Percentiles rank a stretch among this genome's conserved stretches.
phyloP scores from a whole-genome alignment of 164 flowering plant genomes.

The Litsea cubeba region DNA sequence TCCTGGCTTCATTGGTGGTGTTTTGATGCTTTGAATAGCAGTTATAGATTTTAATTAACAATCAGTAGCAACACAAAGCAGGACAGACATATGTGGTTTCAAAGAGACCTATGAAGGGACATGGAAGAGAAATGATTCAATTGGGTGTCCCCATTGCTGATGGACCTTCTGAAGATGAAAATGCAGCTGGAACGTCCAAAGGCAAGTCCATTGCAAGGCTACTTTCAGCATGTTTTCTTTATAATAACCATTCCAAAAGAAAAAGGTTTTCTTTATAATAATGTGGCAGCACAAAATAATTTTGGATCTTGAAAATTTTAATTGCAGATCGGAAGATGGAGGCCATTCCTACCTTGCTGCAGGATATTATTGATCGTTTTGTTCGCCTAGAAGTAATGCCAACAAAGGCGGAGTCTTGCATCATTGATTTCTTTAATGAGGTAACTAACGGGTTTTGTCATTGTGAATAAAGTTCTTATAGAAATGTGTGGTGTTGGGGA shows the following conservation, averaged over 20 bases:
- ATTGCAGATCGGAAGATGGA: conserved; percentile 60
- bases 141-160: conserved; percentile 65
- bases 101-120: conserved; percentile 79
- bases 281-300: neutral
- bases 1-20: neutral
- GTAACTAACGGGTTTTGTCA: conserved; percentile 19
- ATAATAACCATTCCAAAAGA: too few relatives aligned
- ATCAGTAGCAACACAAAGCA: conserved; percentile 29
- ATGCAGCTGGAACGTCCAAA: conserved; percentile 38
- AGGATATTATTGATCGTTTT: conserved; percentile 60
- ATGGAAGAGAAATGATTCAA: conserved; percentile 88
- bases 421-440: conserved; percentile 69
- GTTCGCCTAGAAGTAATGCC: conserved; percentile 39
- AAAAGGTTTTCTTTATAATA: too few relatives aligned
- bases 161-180: conserved; percentile 63
- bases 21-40: neutral
- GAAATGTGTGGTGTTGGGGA: neutral
- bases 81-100: conserved; percentile 64
- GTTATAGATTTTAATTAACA: neutral
- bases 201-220: conserved; percentile 35
- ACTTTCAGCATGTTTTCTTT: neutral
- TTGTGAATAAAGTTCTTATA: neutral
- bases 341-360: conserved; percentile 59
- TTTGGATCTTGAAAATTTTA: neutral
- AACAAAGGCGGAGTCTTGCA: conserved; percentile 66